These are phyloP conservation scores for Pyracantha coccinea DNA, from an alignment of 331 rosid genomes.

Conservation along the genomic window DNA sequence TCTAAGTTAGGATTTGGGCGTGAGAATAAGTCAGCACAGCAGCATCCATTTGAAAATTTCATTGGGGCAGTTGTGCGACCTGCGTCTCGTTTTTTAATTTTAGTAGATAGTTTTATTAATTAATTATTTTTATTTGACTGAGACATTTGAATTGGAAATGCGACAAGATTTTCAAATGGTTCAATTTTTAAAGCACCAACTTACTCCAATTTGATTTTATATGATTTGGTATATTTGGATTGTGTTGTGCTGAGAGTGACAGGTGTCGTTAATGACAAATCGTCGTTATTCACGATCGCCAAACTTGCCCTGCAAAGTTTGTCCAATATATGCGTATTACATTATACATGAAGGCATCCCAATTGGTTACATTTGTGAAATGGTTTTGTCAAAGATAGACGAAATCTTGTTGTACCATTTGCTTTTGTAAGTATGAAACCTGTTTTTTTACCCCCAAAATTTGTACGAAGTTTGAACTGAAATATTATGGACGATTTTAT, in stretches of 20 bases:
- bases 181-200: background rate
- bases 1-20: conserved; percentile 79
- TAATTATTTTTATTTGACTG: background rate
- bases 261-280: background rate
- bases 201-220: background rate
- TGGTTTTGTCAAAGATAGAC: background rate
- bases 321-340: background rate
- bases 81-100: too few relatives aligned
- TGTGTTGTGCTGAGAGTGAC: background rate
- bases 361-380: background rate
- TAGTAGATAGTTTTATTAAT: too few relatives aligned
- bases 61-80: background rate
- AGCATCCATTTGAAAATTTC: background rate
- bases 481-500: too few relatives aligned
- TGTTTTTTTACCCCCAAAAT: too few relatives aligned
- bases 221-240: background rate
- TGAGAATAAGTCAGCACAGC: conserved; percentile 38
- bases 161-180: background rate
- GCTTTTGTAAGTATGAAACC: too few relatives aligned
- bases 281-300: background rate
- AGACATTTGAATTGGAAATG: background rate
- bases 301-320: background rate
- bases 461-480: too few relatives aligned
- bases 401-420: background rate
- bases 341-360: background rate